Base-by-base conservation (phyloP, 1,284 basidiomycete species). In the Leccinum subrobustum region DNA sequence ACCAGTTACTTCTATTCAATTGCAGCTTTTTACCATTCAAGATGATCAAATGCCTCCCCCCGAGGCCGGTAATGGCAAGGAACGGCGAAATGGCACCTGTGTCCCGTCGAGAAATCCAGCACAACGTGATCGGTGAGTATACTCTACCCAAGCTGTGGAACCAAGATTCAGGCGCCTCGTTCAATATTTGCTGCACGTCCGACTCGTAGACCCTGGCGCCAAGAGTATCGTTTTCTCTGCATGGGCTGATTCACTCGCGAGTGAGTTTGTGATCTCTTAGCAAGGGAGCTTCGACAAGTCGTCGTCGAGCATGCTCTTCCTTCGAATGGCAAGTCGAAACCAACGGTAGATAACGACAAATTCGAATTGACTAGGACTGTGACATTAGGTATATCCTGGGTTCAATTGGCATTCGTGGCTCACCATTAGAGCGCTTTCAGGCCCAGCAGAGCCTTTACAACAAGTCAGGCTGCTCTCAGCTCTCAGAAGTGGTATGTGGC, bases 221-320 rank as follows among this genome's bases (percentile, higher is more conserved):
- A 92, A 92, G 76, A 91, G 87, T 67, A 91, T 92, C 55, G 83
- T 92, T 29, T 92, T 92, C 68, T 92, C 89, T 16, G 90, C 90
- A 5, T 92, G 90, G 89, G 86, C 86, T 4, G 90, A 91, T 75
- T 91, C 89, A 0, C 70, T 92, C 48, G 79, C 82, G 48, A 92
- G 90, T 91, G 65, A 64, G 88, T 76, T 31, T 55, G 42, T 50
- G 9, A 35, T 39, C 20, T 42, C 23, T 25, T 42, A 20, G 56
- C 3, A 23, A 51, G 20, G 37, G 39, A 57, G 51, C 8, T 9
- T 60, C 63, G 16, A 42, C 47, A 53, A 90, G 88, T 91, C 66
- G 79, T 91, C 66, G 79, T 91, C 52, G 81, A 89, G 64, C 81
- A 83, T 61, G 90, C 91, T 0, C 73, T 92, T 52, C 71, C 60